Percentiles rank a stretch among this genome's conserved stretches.
These are phyloP conservation scores for Xerocomus amazonicus DNA, from an alignment of 1,284 basidiomycete species.

Conservation along the genomic window DNA sequence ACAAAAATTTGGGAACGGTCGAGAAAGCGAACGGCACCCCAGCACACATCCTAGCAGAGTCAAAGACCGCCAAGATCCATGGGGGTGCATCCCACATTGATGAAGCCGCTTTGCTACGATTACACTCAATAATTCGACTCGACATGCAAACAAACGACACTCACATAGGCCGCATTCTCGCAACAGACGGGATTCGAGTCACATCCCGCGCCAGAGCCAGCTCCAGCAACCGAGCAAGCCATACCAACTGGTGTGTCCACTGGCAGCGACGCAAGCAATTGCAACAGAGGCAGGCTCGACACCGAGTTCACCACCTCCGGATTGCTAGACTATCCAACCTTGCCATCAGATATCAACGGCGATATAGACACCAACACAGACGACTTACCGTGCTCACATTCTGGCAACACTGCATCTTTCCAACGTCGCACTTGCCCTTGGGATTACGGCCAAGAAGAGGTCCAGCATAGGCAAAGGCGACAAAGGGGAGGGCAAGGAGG, in stretches of 20 bases:
- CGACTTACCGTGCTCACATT: conserved; percentile 17
- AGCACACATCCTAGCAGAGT: conserved; percentile 2
- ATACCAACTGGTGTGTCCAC: conserved; percentile 17
- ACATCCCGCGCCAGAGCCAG: conserved; percentile 27
- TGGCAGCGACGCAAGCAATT: conserved; percentile 1
- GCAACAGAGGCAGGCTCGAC: conserved; percentile 10
- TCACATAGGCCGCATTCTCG: conserved; percentile 16
- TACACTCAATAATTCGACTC: background rate
- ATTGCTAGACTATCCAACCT: conserved; percentile 8
- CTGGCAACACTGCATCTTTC: conserved; percentile 21
- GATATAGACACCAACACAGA: background rate
- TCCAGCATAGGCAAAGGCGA: conserved; percentile 17
- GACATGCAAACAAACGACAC: background rate
- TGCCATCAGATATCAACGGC: conserved; percentile 6
- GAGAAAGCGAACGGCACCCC: conserved; percentile 22
- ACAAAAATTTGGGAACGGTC: conserved; percentile 11
- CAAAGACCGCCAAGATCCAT: conserved; percentile 8
- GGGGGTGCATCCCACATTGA: conserved; percentile 27
- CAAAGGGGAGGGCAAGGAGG: conserved; percentile 18
- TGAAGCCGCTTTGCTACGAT: conserved; percentile 17
- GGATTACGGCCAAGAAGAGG: conserved; percentile 26
- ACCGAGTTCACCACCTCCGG: background rate
- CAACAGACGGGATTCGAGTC: conserved; percentile 22
- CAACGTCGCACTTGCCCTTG: conserved; percentile 24
- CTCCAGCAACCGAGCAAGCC: conserved; percentile 23